phyloP scores from a whole-genome alignment of 768 basidiomycete species.

The Serendipita sp. region DNA sequence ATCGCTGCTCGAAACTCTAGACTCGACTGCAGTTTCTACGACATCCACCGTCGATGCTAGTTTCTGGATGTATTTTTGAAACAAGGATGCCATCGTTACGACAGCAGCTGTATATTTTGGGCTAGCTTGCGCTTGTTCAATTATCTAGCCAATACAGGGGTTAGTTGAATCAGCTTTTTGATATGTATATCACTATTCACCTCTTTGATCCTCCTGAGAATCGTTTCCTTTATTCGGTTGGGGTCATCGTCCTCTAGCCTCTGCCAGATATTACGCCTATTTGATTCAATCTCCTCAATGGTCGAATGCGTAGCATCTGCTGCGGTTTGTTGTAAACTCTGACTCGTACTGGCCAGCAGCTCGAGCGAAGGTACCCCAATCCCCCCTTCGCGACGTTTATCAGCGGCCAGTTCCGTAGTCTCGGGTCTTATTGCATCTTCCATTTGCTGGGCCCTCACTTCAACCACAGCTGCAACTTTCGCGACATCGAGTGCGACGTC shows the following conservation, averaged over 20 bases:
- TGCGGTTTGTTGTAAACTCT: background rate
- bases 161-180: too few relatives aligned
- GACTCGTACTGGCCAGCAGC: background rate
- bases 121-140: conserved; percentile 12
- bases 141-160: background rate
- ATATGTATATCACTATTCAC: too few relatives aligned
- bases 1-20: background rate
- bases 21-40: background rate
- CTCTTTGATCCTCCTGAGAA: conserved; percentile 14
- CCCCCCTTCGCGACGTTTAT: background rate
- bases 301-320: background rate
- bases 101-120: conserved; percentile 13
- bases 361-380: conserved; percentile 5
- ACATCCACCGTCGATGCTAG: background rate
- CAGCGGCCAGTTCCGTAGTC: conserved; percentile 7
- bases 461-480: conserved; percentile 11
- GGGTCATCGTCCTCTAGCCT: conserved; percentile 9
- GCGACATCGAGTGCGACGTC: conserved; percentile 14
- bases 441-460: conserved; percentile 12
- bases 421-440: conserved; percentile 10
- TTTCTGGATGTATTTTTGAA: background rate
- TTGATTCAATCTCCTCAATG: conserved; percentile 4
- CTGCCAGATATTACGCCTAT: background rate
- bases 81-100: background rate
- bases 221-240: conserved; percentile 13